Conservation (phyloP, 164 flowering plant genomes). For the Warburgia ugandensis region DNA sequence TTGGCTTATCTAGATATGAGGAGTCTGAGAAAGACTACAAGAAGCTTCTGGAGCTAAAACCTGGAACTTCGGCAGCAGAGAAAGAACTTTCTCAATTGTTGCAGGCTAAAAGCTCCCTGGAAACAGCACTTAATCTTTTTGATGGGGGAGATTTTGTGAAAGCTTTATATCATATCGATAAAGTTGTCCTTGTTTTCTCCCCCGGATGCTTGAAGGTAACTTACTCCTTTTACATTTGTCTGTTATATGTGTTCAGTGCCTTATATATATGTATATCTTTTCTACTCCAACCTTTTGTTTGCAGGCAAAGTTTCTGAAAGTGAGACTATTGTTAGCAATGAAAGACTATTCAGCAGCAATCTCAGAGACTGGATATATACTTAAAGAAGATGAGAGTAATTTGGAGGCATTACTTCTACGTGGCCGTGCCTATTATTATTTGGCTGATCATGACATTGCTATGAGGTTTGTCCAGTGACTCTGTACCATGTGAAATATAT, state of each 20-base stretch:
- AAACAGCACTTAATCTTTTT: slow-evolving; percentile 51
- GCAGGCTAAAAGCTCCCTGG: slow-evolving; percentile 74
- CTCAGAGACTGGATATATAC: slow-evolving; percentile 73
- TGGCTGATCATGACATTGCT: slow-evolving; percentile 97
- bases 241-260: too few relatives aligned
- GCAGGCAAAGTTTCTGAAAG: slow-evolving; percentile 83
- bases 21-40: slow-evolving; percentile 81
- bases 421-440: slow-evolving; percentile 93
- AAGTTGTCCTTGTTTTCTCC: slow-evolving; percentile 92
- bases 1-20: slow-evolving; percentile 78
- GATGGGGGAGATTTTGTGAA: slow-evolving; percentile 63
- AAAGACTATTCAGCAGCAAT: slow-evolving; percentile 80
- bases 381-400: slow-evolving; percentile 85
- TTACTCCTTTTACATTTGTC: neutral
- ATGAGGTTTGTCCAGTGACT: slow-evolving; percentile 38
- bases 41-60: slow-evolving; percentile 68
- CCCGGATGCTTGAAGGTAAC: slow-evolving; percentile 80
- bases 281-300: slow-evolving; percentile 5
- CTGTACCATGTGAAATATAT: neutral
- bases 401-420: slow-evolving; percentile 82
- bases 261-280: slow-evolving; percentile 2
- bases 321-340: slow-evolving; percentile 51
- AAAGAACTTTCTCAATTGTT: slow-evolving; percentile 81
- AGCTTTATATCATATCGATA: slow-evolving; percentile 70
- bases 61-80: slow-evolving; percentile 60